These are phyloP conservation scores for Mycena alexandri DNA, from an alignment of 768 basidiomycete species.

Conservation along the genomic window DNA sequence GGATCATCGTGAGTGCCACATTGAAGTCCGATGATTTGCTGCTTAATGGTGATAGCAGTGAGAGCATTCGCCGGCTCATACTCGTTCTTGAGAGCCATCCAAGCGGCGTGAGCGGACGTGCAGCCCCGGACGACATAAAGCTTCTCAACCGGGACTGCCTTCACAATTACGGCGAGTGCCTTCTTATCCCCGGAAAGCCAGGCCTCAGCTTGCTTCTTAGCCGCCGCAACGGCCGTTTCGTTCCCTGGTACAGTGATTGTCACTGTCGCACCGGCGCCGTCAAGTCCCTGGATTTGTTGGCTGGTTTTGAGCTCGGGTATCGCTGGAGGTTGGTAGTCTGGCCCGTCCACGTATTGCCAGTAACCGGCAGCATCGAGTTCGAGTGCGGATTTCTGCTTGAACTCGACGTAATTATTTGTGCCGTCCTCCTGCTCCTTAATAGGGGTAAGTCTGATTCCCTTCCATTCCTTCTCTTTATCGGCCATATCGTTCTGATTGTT, in stretches of 20 bases:
- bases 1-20: conserved; percentile 15
- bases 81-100: conserved; percentile 28
- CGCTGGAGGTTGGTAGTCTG: conserved; percentile 23
- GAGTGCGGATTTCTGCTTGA: conserved; percentile 15
- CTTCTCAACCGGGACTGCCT: conserved; percentile 28
- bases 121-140: conserved; percentile 31
- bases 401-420: conserved; percentile 29
- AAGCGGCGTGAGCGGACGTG: conserved; percentile 19
- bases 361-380: conserved; percentile 27
- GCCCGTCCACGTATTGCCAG: conserved; percentile 27
- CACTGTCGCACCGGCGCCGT: conserved; percentile 5
- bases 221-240: conserved; percentile 1
- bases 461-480: conserved; percentile 26
- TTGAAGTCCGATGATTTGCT: conserved; percentile 1
- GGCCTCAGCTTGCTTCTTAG: conserved; percentile 20
- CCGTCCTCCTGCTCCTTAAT: conserved; percentile 17
- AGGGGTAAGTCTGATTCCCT: conserved; percentile 25
- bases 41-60: conserved; percentile 19
- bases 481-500: no score
- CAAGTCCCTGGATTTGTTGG: conserved; percentile 12
- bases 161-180: conserved; percentile 26
- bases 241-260: conserved; percentile 28
- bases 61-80: conserved; percentile 28
- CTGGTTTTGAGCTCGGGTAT: conserved; percentile 29
- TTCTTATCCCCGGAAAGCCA: conserved; percentile 31